Base-by-base conservation (phyloP, 441 rosid genomes). In the Croton laevigatus region DNA sequence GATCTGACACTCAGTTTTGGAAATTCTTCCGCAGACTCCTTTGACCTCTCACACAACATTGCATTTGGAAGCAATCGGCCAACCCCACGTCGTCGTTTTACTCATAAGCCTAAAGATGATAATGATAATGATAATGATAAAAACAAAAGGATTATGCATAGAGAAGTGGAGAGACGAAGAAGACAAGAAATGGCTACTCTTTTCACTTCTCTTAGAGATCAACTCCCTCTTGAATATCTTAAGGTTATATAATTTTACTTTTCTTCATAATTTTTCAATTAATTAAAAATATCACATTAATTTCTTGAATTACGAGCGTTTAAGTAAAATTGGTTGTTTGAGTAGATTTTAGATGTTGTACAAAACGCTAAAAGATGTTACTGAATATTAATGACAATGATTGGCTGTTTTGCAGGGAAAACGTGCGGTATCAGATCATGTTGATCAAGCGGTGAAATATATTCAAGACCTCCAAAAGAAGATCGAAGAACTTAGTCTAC, bases 361-460 rank as follows among this genome's bases (percentile, higher is more conserved):
- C n/a, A n/a, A n/a, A n/a, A n/a, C n/a, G n/a, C n/a, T n/a, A n/a
- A n/a, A n/a, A n/a, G n/a, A n/a, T n/a, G n/a, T n/a, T n/a, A n/a
- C n/a, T n/a, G n/a, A n/a, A n/a, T n/a, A n/a, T n/a, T n/a, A n/a
- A n/a, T n/a, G n/a, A n/a, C n/a, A n/a, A n/a, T n/a, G n/a, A n/a
- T n/a, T n/a, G n/a, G n/a, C n/a, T n/a, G n/a, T n/a, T 49, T 69
- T 81, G 23, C 69, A 89, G 91, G 96, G 97, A 76, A 89, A 88
- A 79, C 85, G 94, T 19, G 85, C 96, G 5, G 81, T 83, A 63
- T 85, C 94, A 4, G 96, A 91, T 84, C 93, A 89, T 19, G 81
- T 91, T 71, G 80, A 82, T 27, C 91, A 81, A 71, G 91, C 94
- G 2, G 85, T 80, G 66, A 82, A 81, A 42, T 89, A 89, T 70